Evolutionary conservation across 2,329 filamentous ascomycete genomes (phyloP).

Genomic region (Zasmidium citrigriseum): DNA sequence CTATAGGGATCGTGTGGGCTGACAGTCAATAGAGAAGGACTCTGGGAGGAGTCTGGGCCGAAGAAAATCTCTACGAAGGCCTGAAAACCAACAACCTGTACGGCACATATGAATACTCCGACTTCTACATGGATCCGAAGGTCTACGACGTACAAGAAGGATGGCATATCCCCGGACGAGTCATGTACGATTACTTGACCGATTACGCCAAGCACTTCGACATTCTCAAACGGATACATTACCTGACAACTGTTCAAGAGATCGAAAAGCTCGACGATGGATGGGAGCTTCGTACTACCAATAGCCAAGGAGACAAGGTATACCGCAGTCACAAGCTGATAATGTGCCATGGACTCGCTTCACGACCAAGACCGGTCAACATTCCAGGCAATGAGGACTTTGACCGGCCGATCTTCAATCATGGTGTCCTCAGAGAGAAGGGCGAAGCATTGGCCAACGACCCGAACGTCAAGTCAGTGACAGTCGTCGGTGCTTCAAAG

Average conservation of each 20-base stretch:
- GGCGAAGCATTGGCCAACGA: slow-evolving; percentile 42
- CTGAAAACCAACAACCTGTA: slow-evolving; percentile 73
- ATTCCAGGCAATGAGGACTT: slow-evolving; percentile 54
- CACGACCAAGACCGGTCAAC: slow-evolving; percentile 54
- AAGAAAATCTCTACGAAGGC: slow-evolving; percentile 65
- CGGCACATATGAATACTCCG: slow-evolving; percentile 70
- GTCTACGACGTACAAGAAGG: slow-evolving; percentile 48
- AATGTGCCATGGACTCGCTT: slow-evolving; percentile 62
- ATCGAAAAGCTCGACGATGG: slow-evolving; percentile 40
- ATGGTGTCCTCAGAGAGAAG: slow-evolving; percentile 50
- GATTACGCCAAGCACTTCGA: slow-evolving; percentile 56
- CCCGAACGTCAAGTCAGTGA: slow-evolving; percentile 43
- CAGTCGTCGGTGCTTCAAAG: slow-evolving; percentile 62
- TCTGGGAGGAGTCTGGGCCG: slow-evolving; percentile 70
- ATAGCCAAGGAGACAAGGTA: not conserved
- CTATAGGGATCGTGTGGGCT: not conserved
- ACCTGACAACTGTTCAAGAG: slow-evolving; percentile 52
- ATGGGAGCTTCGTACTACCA: slow-evolving; percentile 16
- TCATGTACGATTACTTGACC: slow-evolving; percentile 59
- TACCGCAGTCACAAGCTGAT: slow-evolving; percentile 52
- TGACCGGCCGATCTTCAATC: slow-evolving; percentile 56
- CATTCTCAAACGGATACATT: slow-evolving; percentile 49
- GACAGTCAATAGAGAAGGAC: slow-evolving; percentile 10
- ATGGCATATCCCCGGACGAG: slow-evolving; percentile 60
- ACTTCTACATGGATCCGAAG: slow-evolving; percentile 63